Conservation (phyloP, 768 basidiomycete species). For the Rhodotorula babjevae region DNA sequence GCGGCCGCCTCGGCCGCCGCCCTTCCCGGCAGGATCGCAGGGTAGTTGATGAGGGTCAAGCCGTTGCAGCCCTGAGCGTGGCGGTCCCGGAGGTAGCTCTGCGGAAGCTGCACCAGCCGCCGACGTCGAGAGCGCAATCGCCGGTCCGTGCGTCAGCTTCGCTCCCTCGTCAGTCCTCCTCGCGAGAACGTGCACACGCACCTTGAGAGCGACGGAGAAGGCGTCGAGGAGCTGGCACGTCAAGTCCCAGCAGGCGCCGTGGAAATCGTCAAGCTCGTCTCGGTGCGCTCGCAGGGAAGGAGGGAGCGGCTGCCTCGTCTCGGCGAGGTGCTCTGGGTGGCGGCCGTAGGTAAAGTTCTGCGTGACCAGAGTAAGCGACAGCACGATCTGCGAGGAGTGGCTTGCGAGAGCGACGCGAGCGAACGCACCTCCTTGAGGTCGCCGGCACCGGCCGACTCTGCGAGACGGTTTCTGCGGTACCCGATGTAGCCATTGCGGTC, state of each 20-base stretch:
- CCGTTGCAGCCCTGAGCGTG: too few relatives aligned
- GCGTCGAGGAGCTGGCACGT: neutral
- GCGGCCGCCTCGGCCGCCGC: too few relatives aligned
- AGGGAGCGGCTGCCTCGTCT: neutral
- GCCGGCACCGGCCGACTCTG: neutral
- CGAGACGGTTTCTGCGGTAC: neutral
- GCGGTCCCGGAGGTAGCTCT: too few relatives aligned
- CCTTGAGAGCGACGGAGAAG: neutral
- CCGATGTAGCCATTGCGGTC: neutral
- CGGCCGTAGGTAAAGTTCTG: neutral
- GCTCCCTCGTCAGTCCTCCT: too few relatives aligned
- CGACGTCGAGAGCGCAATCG: too few relatives aligned
- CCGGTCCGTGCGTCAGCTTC: too few relatives aligned
- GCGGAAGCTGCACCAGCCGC: too few relatives aligned
- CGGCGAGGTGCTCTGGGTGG: neutral
- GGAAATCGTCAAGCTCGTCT: neutral
- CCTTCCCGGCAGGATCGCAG: too few relatives aligned
- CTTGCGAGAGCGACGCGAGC: too few relatives aligned
- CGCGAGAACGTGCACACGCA: neutral
- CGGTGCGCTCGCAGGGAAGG: neutral
- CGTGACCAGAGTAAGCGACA: too few relatives aligned
- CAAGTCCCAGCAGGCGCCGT: neutral
- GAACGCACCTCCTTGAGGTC: constrained; percentile 1
- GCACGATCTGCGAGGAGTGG: too few relatives aligned
- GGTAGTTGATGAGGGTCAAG: too few relatives aligned